Base-by-base conservation (phyloP, 225 moss, liverwort and hornwort genomes). In the Thuidium tamariscinum region DNA sequence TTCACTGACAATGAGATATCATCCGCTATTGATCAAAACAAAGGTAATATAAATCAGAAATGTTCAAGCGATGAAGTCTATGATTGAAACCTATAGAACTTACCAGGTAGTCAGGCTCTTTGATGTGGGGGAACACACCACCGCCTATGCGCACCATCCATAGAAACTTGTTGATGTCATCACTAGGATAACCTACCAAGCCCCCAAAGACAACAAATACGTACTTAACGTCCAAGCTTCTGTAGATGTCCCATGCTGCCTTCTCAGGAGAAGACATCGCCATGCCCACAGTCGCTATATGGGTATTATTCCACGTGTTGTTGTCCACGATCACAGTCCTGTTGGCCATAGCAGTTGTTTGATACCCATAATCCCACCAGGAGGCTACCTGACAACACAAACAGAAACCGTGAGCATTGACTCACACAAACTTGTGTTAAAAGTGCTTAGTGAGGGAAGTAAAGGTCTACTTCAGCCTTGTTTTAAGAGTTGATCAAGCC, bases 301-400 rank as follows among this genome's bases (percentile, higher is more conserved):
- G 99, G 77, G 99, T 99, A 80, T 99, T 99, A 59, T 99, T 99
- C 99, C 99, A 99, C 56, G 99, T 99, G 83, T 99, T 99, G 87
- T 99, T 99, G 88, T 99, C 99, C 83, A 99, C 99, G 74, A 99
- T 99, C 75, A 99, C 99, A 55, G 99, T 99, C 84, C 99, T 93
- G 84, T 99, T 99, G 36, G 99, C 99, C 99, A 99, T 99, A 44
- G 99, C 99, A 78, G 99, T 99, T 84, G 99, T 96, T 94, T 99
- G 99, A 86, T 99, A 99, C 73, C 99, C 99, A 90, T 99, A 99
- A 91, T 99, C 99, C 99, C 99, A 99, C 99, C 99, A 99, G 52
- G 99, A 99, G 55, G 99, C 99, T 69, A 99, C 96, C 98, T 98
- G 92, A 61, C 11, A 61, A 85, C 55, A 66, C 74, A 82, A 73